Percentiles rank a stretch among this genome's conserved stretches.
phyloP scores from a whole-genome alignment of 768 basidiomycete genomes.

The Pleurotus giganteus region DNA sequence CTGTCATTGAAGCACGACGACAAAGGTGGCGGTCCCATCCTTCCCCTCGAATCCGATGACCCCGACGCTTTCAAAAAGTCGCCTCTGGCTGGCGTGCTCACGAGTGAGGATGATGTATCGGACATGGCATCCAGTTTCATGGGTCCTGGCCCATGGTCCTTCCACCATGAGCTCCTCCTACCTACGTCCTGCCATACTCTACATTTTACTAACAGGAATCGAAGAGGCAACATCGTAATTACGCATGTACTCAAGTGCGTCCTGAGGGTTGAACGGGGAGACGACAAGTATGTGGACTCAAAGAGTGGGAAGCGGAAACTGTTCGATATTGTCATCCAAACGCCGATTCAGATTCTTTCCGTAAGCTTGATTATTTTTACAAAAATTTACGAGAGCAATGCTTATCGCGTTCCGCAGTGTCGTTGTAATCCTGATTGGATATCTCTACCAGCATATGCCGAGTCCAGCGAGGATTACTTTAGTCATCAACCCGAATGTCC shows the following conservation, averaged over 20 bases:
- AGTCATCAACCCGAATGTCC: slow-evolving; percentile 41
- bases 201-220: slow-evolving; percentile 80
- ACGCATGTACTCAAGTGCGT: slow-evolving; percentile 78
- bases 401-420: slow-evolving; percentile 43
- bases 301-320: slow-evolving; percentile 74
- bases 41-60: slow-evolving; percentile 77
- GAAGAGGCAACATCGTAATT: slow-evolving; percentile 70
- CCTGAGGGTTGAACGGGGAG: slow-evolving; percentile 80
- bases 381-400: background rate
- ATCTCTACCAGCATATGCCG: slow-evolving; percentile 74
- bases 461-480: slow-evolving; percentile 36
- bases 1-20: slow-evolving; percentile 49
- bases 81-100: slow-evolving; percentile 55
- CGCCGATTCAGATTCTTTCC: slow-evolving; percentile 84
- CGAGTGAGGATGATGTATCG: slow-evolving; percentile 48
- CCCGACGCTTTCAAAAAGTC: slow-evolving; percentile 61
- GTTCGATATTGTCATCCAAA: slow-evolving; percentile 85
- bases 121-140: slow-evolving; percentile 59
- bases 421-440: slow-evolving; percentile 80
- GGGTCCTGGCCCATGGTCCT: slow-evolving; percentile 87
- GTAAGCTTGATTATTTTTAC: slow-evolving; percentile 40
- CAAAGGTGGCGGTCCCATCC: slow-evolving; percentile 55
- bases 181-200: slow-evolving; percentile 63
- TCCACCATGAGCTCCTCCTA: slow-evolving; percentile 66
- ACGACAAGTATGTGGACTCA: slow-evolving; percentile 58